A percentile compares a stretch with the other conserved stretches of the same genome.
Conservation (phyloP, 768 basidiomycete genomes). For the Boletus pseudopeckii region DNA sequence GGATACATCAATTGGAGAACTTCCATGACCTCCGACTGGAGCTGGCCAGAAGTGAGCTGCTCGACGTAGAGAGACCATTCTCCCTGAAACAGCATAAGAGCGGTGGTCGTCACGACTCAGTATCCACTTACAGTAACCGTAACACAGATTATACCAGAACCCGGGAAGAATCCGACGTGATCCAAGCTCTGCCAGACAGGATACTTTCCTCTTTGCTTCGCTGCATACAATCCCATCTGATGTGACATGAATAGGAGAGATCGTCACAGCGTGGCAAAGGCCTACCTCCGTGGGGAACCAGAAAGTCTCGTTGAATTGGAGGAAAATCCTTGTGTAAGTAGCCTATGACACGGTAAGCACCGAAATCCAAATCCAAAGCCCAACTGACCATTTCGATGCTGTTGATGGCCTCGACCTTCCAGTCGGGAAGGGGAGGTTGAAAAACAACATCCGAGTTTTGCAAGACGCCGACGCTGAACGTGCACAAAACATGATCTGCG, state of each 20-base stretch:
- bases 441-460: slow-evolving; percentile 60
- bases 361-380: not conserved
- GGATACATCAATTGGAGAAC: slow-evolving; percentile 63
- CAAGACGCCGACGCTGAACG: slow-evolving; percentile 67
- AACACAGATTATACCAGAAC: slow-evolving; percentile 45
- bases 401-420: slow-evolving; percentile 60
- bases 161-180: slow-evolving; percentile 53
- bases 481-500: slow-evolving; percentile 59
- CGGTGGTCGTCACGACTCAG: not conserved
- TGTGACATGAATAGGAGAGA: not conserved
- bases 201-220: slow-evolving; percentile 55
- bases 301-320: slow-evolving; percentile 60
- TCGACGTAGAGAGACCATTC: slow-evolving; percentile 61
- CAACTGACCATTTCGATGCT: slow-evolving; percentile 53
- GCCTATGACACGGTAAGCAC: slow-evolving; percentile 28
- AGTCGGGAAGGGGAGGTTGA: slow-evolving; percentile 51
- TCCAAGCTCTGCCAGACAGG: slow-evolving; percentile 69
- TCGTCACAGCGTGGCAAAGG: not conserved
- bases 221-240: slow-evolving; percentile 51
- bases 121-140: slow-evolving; percentile 25
- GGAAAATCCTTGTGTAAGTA: slow-evolving; percentile 66
- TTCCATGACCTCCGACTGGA: slow-evolving; percentile 51
- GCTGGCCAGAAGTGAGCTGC: slow-evolving; percentile 41
- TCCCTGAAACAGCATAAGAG: slow-evolving; percentile 38
- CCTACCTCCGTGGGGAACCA: slow-evolving; percentile 49